Evolutionary conservation across 2,329 filamentous ascomycete species (phyloP).

Genomic region (Beauveria varroae): DNA sequence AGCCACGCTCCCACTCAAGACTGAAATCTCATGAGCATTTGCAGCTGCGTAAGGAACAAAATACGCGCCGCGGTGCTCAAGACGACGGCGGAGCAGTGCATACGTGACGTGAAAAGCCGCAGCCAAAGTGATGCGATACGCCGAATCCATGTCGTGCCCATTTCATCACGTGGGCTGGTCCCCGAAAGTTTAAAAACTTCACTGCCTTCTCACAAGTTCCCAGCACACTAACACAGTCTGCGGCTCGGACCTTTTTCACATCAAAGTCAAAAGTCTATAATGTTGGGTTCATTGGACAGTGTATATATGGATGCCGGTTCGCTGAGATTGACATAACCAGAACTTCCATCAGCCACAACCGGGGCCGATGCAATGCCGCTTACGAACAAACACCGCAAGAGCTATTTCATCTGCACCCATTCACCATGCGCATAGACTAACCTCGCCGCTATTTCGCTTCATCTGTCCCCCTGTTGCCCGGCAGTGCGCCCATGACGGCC

Average conservation of each 20-base stretch:
- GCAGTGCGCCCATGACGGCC: slow-evolving; percentile 5
- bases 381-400: no score
- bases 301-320: no score
- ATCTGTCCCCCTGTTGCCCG: background rate
- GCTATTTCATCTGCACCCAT: background rate
- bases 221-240: background rate
- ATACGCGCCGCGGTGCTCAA: background rate
- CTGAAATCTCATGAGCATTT: background rate
- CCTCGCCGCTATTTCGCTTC: background rate
- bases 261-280: no score
- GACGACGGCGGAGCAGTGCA: background rate
- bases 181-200: background rate
- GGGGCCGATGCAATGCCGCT: no score
- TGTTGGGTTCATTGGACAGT: no score
- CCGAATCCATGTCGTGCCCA: background rate
- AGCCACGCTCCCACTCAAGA: background rate
- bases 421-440: background rate
- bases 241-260: no score
- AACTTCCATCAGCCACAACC: no score
- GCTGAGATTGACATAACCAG: no score
- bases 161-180: slow-evolving; percentile 2
- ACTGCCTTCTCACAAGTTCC: no score
- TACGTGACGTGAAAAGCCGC: background rate
- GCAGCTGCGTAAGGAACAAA: background rate
- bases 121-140: background rate